Evolutionary conservation across 2,329 filamentous ascomycete species (phyloP).

Genomic region (Cercospora sp.): DNA sequence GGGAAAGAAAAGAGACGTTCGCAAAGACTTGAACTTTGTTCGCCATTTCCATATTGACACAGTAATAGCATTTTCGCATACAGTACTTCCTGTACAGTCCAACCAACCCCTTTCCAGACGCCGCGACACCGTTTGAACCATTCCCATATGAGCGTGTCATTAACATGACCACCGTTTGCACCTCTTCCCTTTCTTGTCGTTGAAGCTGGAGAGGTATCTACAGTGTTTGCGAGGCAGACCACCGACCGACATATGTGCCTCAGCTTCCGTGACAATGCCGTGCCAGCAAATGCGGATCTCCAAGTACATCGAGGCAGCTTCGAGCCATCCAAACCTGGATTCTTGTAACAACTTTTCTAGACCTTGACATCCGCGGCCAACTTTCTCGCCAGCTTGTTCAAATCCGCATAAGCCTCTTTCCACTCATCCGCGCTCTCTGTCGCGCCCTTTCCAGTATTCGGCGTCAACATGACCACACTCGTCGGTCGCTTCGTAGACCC

Average conservation of each 20-base stretch:
- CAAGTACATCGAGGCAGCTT: not conserved
- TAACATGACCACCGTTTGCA: not conserved
- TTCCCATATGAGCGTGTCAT: conserved; percentile 1
- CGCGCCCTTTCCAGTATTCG: conserved; percentile 51
- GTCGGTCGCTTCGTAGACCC: conserved; percentile 95
- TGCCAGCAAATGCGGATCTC: not conserved
- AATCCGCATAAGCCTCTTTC: conserved; percentile 59
- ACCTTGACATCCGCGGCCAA: conserved; percentile 59
- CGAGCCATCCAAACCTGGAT: not conserved
- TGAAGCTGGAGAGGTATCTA: not conserved
- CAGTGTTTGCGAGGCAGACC: not conserved
- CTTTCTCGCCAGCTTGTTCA: conserved; percentile 61
- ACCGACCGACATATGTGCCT: not conserved
- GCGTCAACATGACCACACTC: conserved; percentile 82
- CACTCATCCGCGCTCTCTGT: conserved; percentile 56
- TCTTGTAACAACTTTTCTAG: conserved; percentile 26
- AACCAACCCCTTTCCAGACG: not conserved
- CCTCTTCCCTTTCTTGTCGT: not conserved
- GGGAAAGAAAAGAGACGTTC: not conserved
- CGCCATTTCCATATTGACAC: conserved; percentile 3
- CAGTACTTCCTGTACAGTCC: not conserved
- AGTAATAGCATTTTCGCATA: not conserved
- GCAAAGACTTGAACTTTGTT: not conserved
- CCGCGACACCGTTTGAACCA: not conserved
- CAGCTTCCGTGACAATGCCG: not conserved